These are phyloP conservation scores for Exophiala mesophila DNA, from an alignment of 2,329 filamentous ascomycete species.

Conservation along the genomic window DNA sequence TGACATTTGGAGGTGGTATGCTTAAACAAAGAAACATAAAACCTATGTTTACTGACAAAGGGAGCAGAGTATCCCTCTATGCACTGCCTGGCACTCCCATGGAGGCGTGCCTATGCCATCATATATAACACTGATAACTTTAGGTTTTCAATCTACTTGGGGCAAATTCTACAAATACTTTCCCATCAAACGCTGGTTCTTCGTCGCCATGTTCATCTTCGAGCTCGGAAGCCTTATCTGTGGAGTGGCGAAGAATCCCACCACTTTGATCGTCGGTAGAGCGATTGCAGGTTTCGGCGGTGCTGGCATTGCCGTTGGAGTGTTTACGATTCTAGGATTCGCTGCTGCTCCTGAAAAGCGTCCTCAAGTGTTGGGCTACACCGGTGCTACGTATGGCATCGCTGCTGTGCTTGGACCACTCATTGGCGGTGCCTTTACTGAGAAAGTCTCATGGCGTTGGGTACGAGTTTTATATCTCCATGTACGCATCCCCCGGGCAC, in stretches of 20 bases:
- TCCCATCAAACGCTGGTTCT: slow-evolving; percentile 30
- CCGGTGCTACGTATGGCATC: slow-evolving; percentile 26
- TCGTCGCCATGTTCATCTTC: slow-evolving; percentile 36
- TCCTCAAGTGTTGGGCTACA: slow-evolving; percentile 37
- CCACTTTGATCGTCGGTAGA: slow-evolving; percentile 36
- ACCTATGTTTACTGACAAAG: too few species aligned
- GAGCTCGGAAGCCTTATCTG: slow-evolving; percentile 39
- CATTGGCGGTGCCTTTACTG: slow-evolving; percentile 28
- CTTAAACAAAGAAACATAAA: too few species aligned
- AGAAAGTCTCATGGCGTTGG: slow-evolving; percentile 30
- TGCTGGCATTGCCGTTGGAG: slow-evolving; percentile 31
- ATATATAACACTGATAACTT: too few species aligned
- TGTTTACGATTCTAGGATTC: slow-evolving; percentile 43
- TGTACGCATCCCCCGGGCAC: too few species aligned
- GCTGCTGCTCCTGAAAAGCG: slow-evolving; percentile 42
- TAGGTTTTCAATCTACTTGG: slow-evolving; percentile 32
- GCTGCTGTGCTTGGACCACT: slow-evolving; percentile 27
- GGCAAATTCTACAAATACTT: slow-evolving; percentile 30
- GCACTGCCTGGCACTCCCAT: slow-evolving; percentile 1
- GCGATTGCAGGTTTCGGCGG: slow-evolving; percentile 34
- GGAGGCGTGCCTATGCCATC: too few species aligned
- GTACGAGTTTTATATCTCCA: slow-evolving; percentile 22
- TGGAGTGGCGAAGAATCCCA: slow-evolving; percentile 31
- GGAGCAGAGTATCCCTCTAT: too few species aligned
- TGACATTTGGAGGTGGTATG: too few species aligned